A percentile compares a stretch with the other conserved stretches of the same genome.
Evolutionary conservation across 2,329 filamentous ascomycete species (phyloP).

Genomic region (Trichoderma brevicompactum): DNA sequence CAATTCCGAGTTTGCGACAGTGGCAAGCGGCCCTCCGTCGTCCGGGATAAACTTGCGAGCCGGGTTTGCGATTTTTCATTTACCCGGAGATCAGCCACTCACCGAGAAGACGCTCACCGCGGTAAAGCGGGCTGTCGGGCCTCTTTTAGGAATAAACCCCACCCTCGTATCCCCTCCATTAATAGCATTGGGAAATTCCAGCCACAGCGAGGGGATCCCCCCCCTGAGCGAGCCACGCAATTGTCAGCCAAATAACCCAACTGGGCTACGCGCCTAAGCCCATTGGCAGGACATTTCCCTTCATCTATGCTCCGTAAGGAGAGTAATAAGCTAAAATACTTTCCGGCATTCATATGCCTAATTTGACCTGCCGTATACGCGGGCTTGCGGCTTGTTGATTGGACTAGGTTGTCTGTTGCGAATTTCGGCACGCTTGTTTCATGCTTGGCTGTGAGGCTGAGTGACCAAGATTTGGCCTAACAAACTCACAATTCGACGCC

Average conservation of each 20-base stretch:
- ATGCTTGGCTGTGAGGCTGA: conserved; percentile 13
- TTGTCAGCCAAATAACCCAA: not conserved
- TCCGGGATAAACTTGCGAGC: conserved; percentile 34
- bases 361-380: conserved; percentile 10
- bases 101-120: conserved; percentile 29
- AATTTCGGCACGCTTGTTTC: conserved; percentile 15
- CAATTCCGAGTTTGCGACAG: conserved; percentile 31
- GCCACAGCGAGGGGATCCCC: conserved; percentile 13
- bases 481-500: not conserved
- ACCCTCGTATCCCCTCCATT: not conserved
- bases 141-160: not conserved
- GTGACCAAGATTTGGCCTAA: not conserved
- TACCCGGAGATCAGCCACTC: conserved; percentile 38
- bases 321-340: conserved; percentile 20
- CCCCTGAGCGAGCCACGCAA: conserved; percentile 25
- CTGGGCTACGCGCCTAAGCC: not conserved
- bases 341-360: conserved; percentile 15
- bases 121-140: not conserved
- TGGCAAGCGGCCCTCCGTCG: conserved; percentile 31
- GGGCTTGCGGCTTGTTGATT: not conserved
- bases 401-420: not conserved
- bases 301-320: not conserved
- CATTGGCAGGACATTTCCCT: conserved; percentile 17
- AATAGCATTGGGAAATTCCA: not conserved
- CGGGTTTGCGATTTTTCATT: conserved; percentile 18